phyloP scores from a whole-genome alignment of 1,284 basidiomycete species.

The Ganoderma resinaceum region DNA sequence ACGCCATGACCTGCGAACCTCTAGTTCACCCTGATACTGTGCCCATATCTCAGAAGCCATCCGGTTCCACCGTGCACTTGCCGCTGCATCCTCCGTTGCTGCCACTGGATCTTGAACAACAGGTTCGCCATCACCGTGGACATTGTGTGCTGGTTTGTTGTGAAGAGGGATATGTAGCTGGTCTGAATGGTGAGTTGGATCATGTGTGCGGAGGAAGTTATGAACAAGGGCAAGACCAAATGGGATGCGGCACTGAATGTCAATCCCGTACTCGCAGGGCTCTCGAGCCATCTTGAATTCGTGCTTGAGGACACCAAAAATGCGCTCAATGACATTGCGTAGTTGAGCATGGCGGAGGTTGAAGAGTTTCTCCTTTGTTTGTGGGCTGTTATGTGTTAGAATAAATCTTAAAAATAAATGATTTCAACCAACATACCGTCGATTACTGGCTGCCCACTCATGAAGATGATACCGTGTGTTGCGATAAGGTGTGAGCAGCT shows the following conservation, averaged over 20 bases:
- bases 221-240: constrained; percentile 32
- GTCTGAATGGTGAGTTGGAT: constrained; percentile 24
- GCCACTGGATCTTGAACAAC: no score
- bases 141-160: background rate
- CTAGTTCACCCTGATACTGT: constrained; percentile 31
- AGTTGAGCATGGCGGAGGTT: constrained; percentile 48
- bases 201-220: constrained; percentile 35
- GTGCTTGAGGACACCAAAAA: constrained; percentile 51
- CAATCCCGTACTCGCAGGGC: constrained; percentile 27
- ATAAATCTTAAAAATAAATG: background rate
- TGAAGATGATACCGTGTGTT: no score
- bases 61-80: no score
- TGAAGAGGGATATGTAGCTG: constrained; percentile 3
- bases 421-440: no score
- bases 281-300: constrained; percentile 18
- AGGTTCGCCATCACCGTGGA: no score
- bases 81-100: no score
- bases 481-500: no score
- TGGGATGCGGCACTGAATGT: constrained; percentile 31
- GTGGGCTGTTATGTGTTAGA: constrained; percentile 34
- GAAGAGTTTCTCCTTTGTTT: constrained; percentile 46
- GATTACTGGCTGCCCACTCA: no score
- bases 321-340: constrained; percentile 47
- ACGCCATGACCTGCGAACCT: no score
- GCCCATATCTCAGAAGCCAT: constrained; percentile 13